phyloP scores from a whole-genome alignment of 768 basidiomycete genomes.

The Stropharia rugosoannulata region DNA sequence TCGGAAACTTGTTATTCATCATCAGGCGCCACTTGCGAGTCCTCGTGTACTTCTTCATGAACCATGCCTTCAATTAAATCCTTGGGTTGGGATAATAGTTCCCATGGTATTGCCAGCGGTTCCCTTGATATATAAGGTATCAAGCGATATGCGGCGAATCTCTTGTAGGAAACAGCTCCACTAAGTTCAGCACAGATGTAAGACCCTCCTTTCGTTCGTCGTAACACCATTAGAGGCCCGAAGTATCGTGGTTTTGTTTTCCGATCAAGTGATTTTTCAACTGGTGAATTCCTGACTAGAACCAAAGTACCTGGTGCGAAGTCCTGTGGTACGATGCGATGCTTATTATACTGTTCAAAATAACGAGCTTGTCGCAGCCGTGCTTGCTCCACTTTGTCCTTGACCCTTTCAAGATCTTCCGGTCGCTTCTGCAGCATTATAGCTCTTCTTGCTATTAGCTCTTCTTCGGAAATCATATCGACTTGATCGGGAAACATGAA shows the following conservation, averaged over 20 bases:
- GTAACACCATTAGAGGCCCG: neutral
- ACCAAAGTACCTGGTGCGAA: neutral
- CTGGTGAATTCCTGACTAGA: neutral
- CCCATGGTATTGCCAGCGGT: neutral
- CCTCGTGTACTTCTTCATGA: neutral
- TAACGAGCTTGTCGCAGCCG: neutral
- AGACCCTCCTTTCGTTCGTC: neutral
- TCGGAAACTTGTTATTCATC: neutral
- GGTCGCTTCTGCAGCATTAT: constrained; percentile 8
- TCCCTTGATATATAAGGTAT: neutral
- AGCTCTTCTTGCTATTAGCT: constrained; percentile 10
- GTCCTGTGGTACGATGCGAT: neutral
- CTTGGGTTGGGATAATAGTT: neutral
- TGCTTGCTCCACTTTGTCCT: neutral
- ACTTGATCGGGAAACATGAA: constrained; percentile 5
- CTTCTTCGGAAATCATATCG: constrained; percentile 1
- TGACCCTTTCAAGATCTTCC: constrained; percentile 10
- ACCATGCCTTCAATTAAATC: neutral
- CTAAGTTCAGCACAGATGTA: neutral
- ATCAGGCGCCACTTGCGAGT: neutral
- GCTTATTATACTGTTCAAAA: neutral
- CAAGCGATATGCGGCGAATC: neutral
- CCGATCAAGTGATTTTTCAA: neutral
- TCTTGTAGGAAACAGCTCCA: neutral
- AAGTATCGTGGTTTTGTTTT: neutral